phyloP scores from a whole-genome alignment of 495 filamentous ascomycete genomes.

The Neurospora sp. region DNA sequence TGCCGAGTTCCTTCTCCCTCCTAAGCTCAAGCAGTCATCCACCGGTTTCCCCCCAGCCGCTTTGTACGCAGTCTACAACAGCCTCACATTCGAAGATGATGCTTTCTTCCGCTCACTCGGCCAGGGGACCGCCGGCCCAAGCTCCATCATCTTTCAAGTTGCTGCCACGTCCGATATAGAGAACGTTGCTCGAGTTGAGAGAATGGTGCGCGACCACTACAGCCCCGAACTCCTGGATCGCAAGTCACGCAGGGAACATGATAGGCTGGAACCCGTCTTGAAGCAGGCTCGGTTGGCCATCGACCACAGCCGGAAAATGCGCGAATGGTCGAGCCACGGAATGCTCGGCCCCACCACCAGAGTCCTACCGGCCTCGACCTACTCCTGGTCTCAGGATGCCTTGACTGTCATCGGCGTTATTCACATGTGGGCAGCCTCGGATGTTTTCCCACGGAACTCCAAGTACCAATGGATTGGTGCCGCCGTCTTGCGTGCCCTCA shows the following conservation, averaged over 20 bases:
- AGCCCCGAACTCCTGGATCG: slow-evolving; percentile 2
- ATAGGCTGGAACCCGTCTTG: slow-evolving; percentile 31
- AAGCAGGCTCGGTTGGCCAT: slow-evolving; percentile 55
- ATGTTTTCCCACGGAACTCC: slow-evolving; percentile 36
- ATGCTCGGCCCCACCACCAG: slow-evolving; percentile 36
- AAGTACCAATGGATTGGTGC: slow-evolving; percentile 52
- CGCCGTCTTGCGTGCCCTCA: slow-evolving; percentile 59
- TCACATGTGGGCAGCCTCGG: slow-evolving; percentile 53
- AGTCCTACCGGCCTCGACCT: slow-evolving; percentile 5
- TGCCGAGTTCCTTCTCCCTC: slow-evolving; percentile 37
- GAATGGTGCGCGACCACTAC: slow-evolving; percentile 22
- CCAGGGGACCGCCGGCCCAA: slow-evolving; percentile 18
- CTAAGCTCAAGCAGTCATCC: slow-evolving; percentile 34
- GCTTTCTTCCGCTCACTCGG: slow-evolving; percentile 34
- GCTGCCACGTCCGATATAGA: slow-evolving; percentile 19
- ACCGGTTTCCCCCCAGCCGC: slow-evolving; percentile 40
- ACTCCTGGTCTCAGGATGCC: slow-evolving; percentile 38
- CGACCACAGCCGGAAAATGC: slow-evolving; percentile 50
- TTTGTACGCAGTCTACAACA: slow-evolving; percentile 59
- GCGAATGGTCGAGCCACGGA: slow-evolving; percentile 48
- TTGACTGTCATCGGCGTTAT: slow-evolving; percentile 57
- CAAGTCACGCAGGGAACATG: slow-evolving; percentile 1
- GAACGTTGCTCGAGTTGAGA: slow-evolving; percentile 19
- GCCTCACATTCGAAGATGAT: slow-evolving; percentile 47
- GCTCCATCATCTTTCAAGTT: slow-evolving; percentile 30